Percentiles rank a stretch among this genome's conserved stretches.
Evolutionary conservation across 768 basidiomycete species (phyloP).

Genomic region (Russula sp.): DNA sequence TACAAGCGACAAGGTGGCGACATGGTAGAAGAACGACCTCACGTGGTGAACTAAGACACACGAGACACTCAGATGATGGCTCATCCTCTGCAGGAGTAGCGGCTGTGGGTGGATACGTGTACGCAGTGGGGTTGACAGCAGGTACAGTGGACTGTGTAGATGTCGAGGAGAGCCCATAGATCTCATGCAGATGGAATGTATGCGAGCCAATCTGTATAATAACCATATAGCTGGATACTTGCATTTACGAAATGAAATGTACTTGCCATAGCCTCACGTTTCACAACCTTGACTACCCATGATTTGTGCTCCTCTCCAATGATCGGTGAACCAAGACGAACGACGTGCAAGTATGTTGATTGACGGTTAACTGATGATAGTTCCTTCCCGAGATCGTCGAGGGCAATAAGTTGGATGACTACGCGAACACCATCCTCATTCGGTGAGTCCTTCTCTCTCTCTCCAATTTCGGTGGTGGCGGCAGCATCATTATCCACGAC

Average conservation of each 20-base stretch:
- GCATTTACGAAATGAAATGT: constrained; percentile 13
- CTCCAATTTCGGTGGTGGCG: constrained; percentile 36
- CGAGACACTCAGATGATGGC: constrained; percentile 83
- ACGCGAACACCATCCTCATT: constrained; percentile 64
- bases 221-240: constrained; percentile 8
- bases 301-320: constrained; percentile 54
- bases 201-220: constrained; percentile 77
- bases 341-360: constrained; percentile 82
- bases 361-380: constrained; percentile 78
- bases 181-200: constrained; percentile 94
- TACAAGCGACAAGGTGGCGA: constrained; percentile 91
- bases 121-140: constrained; percentile 42
- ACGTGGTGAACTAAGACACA: constrained; percentile 83
- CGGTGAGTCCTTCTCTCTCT: constrained; percentile 49
- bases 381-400: constrained; percentile 71
- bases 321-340: constrained; percentile 55
- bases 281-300: constrained; percentile 92
- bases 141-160: constrained; percentile 37
- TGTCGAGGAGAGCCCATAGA: constrained; percentile 77
- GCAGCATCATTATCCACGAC: constrained; percentile 67
- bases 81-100: constrained; percentile 53
- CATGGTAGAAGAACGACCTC: constrained; percentile 94
- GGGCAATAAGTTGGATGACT: constrained; percentile 74
- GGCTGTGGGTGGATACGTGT: constrained; percentile 48
- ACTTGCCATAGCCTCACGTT: constrained; percentile 80